These are phyloP conservation scores for Kuraishia cidri DNA, from an alignment of 805 yeast species.

Conservation along the genomic window DNA sequence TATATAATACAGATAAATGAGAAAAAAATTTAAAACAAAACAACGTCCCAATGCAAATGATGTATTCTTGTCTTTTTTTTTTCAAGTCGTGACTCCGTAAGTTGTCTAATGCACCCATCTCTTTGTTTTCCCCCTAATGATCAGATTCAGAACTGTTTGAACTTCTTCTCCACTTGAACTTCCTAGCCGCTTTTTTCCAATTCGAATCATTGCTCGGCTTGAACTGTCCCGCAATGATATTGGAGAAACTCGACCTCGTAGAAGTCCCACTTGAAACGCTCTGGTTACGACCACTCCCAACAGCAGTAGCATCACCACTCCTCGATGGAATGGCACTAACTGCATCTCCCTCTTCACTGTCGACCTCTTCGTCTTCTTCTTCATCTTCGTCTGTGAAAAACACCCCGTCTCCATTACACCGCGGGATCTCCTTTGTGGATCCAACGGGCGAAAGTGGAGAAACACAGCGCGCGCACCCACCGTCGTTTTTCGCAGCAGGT, in stretches of 20 bases:
- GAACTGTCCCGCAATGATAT: not conserved
- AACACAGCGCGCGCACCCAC: not conserved
- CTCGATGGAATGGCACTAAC: not conserved
- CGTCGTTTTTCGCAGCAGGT: too few species aligned
- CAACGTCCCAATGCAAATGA: too few species aligned
- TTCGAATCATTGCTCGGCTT: constrained; percentile 6
- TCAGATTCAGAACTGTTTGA: constrained; percentile 12
- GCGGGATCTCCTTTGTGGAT: not conserved
- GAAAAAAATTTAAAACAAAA: too few species aligned
- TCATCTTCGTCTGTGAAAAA: not conserved
- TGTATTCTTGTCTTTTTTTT: too few species aligned
- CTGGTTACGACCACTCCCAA: not conserved
- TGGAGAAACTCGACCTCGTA: not conserved
- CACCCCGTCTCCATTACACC: not conserved
- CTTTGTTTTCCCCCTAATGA: too few species aligned
- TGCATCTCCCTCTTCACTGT: not conserved
- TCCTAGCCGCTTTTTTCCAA: constrained; percentile 10
- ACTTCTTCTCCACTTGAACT: constrained; percentile 20
- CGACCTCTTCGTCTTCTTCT: not conserved
- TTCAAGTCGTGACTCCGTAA: too few species aligned
- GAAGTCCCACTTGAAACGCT: not conserved
- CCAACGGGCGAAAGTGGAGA: not conserved
- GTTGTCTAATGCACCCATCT: too few species aligned
- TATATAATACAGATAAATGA: too few species aligned
- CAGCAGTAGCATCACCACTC: not conserved